Percentiles rank a stretch among this genome's conserved stretches.
phyloP scores from a whole-genome alignment of 75 land plant species.

The Sequoia sempervirens region DNA sequence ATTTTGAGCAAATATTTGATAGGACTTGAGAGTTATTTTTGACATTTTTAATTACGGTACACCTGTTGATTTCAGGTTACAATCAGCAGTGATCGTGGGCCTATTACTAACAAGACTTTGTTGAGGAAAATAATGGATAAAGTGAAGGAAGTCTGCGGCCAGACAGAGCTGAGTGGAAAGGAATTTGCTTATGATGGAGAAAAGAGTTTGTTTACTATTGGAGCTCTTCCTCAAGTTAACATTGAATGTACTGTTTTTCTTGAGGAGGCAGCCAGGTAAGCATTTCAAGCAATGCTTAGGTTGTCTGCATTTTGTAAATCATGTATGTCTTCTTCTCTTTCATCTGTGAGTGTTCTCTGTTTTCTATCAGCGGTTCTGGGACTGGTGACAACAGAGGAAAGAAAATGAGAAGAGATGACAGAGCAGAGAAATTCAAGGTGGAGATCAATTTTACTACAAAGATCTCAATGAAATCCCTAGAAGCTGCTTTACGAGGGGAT shows the following conservation, averaged over 20 bases:
- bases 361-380: not conserved
- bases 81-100: conserved; percentile 23
- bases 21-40: not conserved
- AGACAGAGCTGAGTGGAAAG: conserved; percentile 34
- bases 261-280: conserved; percentile 34
- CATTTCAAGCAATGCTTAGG: not conserved
- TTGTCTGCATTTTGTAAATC: not conserved
- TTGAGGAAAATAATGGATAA: conserved; percentile 51
- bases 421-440: conserved; percentile 39
- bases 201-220: conserved; percentile 51
- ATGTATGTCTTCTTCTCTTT: not conserved
- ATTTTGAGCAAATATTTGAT: not conserved
- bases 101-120: conserved; percentile 38
- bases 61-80: not conserved
- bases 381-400: conserved; percentile 22
- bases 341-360: not conserved
- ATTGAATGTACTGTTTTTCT: conserved; percentile 46
- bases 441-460: conserved; percentile 50
- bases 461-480: conserved; percentile 44
- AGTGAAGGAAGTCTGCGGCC: conserved; percentile 36
- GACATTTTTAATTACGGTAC: not conserved
- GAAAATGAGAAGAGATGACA: conserved; percentile 15
- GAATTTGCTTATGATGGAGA: conserved; percentile 71
- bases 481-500: conserved; percentile 32
- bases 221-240: conserved; percentile 31